Base-by-base conservation (phyloP, 2,329 filamentous ascomycete species). In the Epichloe coenophiala region DNA sequence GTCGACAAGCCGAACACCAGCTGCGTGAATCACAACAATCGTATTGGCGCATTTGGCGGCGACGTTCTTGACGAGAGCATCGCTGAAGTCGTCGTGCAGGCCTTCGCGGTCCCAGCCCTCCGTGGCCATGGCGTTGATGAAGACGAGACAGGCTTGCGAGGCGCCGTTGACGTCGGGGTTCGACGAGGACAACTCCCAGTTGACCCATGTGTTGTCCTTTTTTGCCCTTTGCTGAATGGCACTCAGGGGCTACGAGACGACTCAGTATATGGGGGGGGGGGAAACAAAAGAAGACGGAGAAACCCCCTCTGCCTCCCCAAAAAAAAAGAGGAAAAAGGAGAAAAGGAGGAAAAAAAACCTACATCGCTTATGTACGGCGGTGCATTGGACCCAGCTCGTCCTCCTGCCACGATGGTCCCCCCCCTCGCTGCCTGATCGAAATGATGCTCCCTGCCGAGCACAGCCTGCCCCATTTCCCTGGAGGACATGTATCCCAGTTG, bases 121-220 rank as follows among this genome's bases (percentile, higher is more conserved):
- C 0, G 86, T 86, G 1, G 84, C 79, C 62, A 90, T 87, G 36
- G 75, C 78, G 61, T 85, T 95, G 51, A 82, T 84, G 63, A 95
- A 95, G 1, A 93, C 88, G 40, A 96, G 61, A 84, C 95, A 47
- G 45, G 86, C 80, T 3, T 83, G 74, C 1, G 60, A 60, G 3
- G 68, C 66, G 2, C 57, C 60, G n/a, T 70, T 69, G 13, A 70
- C 65, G 3, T 59, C 59, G 0, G 63, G 63, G 6, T 65, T 51
- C 15, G 57, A 56, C 1, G 63, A 67, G 4, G 61, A 57, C 1
- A 67, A 56, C 38, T 69, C 74, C 68, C 54, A 84, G 63, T 51
- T 76, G 0, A 85, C 64, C 54, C 74, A 73, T 0, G 77, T 78
- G n/a, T 69, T 70, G 53, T 83, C 78, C 3, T 68, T 60, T 13